Evolutionary conservation across 2,329 filamentous ascomycete species (phyloP).

Genomic region (Capronia coronata): DNA sequence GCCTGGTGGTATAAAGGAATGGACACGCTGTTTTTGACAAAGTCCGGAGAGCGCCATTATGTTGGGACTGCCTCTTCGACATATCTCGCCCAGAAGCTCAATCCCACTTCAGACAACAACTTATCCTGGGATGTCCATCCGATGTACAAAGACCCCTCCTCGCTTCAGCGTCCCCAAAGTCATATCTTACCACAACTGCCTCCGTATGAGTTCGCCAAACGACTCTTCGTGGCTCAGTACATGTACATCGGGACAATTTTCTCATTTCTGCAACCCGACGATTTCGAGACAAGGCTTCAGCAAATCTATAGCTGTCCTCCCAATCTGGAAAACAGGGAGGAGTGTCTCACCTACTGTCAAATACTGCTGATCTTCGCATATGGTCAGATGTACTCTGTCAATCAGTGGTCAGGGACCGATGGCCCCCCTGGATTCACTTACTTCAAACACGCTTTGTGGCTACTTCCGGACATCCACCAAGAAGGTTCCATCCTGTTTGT

Average conservation of each 20-base stretch:
- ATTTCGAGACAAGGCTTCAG: constrained; percentile 44
- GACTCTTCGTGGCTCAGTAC: constrained; percentile 49
- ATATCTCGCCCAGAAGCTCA: constrained; percentile 34
- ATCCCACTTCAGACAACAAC: constrained; percentile 32
- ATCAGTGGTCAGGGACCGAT: constrained; percentile 49
- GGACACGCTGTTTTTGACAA: constrained; percentile 34
- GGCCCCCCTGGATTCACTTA: constrained; percentile 52
- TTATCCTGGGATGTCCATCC: constrained; percentile 35
- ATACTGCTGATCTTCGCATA: constrained; percentile 50
- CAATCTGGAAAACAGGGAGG: constrained; percentile 41
- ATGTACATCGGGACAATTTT: constrained; percentile 54
- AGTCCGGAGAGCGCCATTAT: constrained; percentile 35
- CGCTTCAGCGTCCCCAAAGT: constrained; percentile 29
- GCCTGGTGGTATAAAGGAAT: constrained; percentile 39
- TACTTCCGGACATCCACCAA: constrained; percentile 52
- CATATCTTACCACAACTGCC: constrained; percentile 40
- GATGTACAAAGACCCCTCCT: constrained; percentile 34
- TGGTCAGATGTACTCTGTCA: constrained; percentile 53
- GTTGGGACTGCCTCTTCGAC: constrained; percentile 35
- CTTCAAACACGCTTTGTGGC: constrained; percentile 47
- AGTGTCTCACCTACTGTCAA: constrained; percentile 48
- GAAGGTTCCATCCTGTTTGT: constrained; percentile 51
- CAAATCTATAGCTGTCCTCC: constrained; percentile 42
- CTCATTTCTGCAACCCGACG: constrained; percentile 44
- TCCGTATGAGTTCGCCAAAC: constrained; percentile 46